Base-by-base conservation (phyloP, 2,329 filamentous ascomycete species). In the Penicillium frequentans region DNA sequence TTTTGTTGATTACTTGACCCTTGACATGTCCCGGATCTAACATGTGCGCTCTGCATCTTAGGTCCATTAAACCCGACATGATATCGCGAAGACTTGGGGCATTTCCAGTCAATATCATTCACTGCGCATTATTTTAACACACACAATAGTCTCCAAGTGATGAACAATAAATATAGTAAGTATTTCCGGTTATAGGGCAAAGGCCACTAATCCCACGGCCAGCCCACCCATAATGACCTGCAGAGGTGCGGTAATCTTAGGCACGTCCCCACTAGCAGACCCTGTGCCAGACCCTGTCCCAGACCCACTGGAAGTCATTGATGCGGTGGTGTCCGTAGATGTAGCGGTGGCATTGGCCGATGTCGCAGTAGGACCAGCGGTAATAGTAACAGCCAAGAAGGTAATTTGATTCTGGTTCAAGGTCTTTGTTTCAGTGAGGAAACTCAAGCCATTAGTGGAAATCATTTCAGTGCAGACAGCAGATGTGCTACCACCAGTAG, bases 341-440 rank as follows among this genome's bases (percentile, higher is more conserved):
- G n/a, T 19, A 26, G 31, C n/a, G 19, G 31, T 26, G 16, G 29
- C 10, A n/a, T 37, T 49, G 9, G 21, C 31, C 21, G 31, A 21
- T n/a, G 47, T 24, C 3, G 5, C 29, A 45, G 27, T 39, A 16
- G 29, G 55, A 0, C 59, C 63, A 1, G 56, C 57, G 8, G 65
- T 68, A 31, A 70, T 59, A 2, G 63, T 68, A 2, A 70, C 63
- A 1, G 57, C 56, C 31, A 65, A 33, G 1, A 55, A 50, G 5
- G 39, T 24, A 23, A 68, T 31, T 21, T 61, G 39, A 16, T 23
- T 24, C 14, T n/a, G n/a, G 47, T 21, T 49, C 8, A 51, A 26
- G 5, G 29, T 31, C 11, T 43, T 42, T 2, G 47, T 46, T 16
- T 55, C 13, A 13, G 37, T 10, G 14, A 46, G 5, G 5, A 48